Conservation (phyloP, 495 filamentous ascomycete genomes). For the Haplographium delicatum region DNA sequence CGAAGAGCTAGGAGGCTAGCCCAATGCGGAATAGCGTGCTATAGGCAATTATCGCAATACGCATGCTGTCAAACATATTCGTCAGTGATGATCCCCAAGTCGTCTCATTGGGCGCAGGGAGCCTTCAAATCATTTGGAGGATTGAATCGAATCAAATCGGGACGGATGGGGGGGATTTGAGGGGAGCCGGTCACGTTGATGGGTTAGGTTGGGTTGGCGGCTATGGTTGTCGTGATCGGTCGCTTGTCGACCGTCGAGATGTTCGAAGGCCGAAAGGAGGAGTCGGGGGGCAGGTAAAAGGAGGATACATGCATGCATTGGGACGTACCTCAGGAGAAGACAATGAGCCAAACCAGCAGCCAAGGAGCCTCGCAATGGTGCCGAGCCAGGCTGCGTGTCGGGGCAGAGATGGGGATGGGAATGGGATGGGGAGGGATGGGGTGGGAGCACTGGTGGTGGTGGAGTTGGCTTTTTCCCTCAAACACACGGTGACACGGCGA, state of each 20-base stretch:
- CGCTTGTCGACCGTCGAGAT: slow-evolving; percentile 5
- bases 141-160: no score
- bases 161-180: not conserved
- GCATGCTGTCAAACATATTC: not conserved
- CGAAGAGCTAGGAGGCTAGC: not conserved
- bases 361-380: slow-evolving; percentile 13
- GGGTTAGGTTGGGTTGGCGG: not conserved
- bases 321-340: slow-evolving; percentile 10
- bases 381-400: slow-evolving; percentile 16
- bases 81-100: not conserved
- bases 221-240: not conserved
- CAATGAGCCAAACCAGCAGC: not conserved
- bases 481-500: slow-evolving; percentile 6
- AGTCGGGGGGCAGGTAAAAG: not conserved
- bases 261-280: slow-evolving; percentile 7
- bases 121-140: no score
- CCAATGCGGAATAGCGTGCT: slow-evolving; percentile 2
- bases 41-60: not conserved
- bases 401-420: not conserved
- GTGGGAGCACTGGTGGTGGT: not conserved
- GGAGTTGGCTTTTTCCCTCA: not conserved
- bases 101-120: not conserved
- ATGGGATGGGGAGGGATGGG: slow-evolving; percentile 1
- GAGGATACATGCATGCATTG: slow-evolving; percentile 10
- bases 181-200: not conserved